Conservation (phyloP, 345 rosid species). For the Mallotus nudiflorus region DNA sequence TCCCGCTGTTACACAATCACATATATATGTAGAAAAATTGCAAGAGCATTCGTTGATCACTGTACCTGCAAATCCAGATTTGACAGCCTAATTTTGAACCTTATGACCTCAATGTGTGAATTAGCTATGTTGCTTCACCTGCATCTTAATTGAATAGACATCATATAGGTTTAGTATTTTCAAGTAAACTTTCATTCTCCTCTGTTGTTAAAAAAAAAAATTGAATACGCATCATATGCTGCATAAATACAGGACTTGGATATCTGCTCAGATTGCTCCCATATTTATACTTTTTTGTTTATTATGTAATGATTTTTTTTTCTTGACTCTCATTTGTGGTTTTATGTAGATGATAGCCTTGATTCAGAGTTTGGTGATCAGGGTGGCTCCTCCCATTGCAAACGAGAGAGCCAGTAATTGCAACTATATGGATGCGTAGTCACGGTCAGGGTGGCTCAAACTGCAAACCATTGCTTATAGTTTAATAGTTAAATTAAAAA, state of each 20-base stretch:
- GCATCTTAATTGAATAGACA: too few species aligned
- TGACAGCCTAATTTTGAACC: too few species aligned
- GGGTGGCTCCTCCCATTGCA: conserved; percentile 54
- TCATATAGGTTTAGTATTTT: too few species aligned
- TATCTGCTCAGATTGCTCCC: neutral
- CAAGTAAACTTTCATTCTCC: too few species aligned
- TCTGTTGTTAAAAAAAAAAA: too few species aligned
- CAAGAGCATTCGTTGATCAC: too few species aligned
- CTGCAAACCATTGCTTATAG: neutral
- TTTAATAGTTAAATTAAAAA: too few species aligned
- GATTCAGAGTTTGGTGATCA: conserved; percentile 73
- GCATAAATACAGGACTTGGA: neutral
- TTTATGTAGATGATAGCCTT: conserved; percentile 62
- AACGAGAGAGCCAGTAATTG: conserved; percentile 19
- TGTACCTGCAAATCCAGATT: neutral
- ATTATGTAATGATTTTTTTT: neutral
- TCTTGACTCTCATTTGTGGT: neutral
- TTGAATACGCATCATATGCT: too few species aligned
- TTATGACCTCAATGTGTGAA: too few species aligned
- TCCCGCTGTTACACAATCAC: too few species aligned
- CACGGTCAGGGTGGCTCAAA: neutral
- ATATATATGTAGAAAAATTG: too few species aligned
- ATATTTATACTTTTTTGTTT: neutral
- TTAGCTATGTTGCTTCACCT: too few species aligned
- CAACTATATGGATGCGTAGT: conserved; percentile 30